Percentiles rank a stretch among this genome's conserved stretches.
phyloP scores from a whole-genome alignment of 192 early-diverging fungal species.

The Dispira simplex region DNA sequence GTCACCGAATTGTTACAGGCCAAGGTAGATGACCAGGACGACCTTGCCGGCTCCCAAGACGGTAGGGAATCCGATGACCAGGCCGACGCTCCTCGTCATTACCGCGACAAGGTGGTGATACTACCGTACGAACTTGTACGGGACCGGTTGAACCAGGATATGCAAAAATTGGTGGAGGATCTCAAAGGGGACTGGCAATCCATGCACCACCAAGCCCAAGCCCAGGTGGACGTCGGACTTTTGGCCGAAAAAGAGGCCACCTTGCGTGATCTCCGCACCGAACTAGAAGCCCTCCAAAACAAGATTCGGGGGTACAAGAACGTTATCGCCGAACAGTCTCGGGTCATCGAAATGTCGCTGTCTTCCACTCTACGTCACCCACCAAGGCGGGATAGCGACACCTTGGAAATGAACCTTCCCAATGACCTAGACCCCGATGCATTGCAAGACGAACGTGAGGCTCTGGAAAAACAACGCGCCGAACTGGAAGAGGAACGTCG shows the following conservation, averaged over 20 bases:
- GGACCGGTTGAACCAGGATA: constrained; percentile 11
- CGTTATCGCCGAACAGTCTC: not conserved
- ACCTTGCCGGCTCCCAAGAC: too few relatives aligned
- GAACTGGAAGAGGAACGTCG: constrained; percentile 45
- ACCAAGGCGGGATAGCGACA: constrained; percentile 11
- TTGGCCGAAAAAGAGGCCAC: not conserved
- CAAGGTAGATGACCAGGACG: not conserved
- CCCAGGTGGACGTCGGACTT: not conserved
- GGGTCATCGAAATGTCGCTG: not conserved
- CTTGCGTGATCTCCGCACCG: not conserved
- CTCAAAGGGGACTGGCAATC: constrained; percentile 16
- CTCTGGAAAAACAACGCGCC: constrained; percentile 26
- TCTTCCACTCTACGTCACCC: constrained; percentile 12
- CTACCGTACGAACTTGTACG: constrained; percentile 17
- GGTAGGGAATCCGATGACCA: too few relatives aligned
- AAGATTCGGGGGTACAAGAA: not conserved
- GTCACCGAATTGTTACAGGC: constrained; percentile 12
- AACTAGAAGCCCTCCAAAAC: not conserved
- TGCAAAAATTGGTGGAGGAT: constrained; percentile 12
- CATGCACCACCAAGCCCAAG: not conserved
- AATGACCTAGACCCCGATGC: constrained; percentile 28
- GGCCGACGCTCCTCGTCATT: not conserved
- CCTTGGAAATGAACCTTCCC: constrained; percentile 20
- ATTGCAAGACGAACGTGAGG: constrained; percentile 26
- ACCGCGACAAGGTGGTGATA: constrained; percentile 10